phyloP scores from a whole-genome alignment of 192 early-diverging fungal species.

The Obelidium mucronatum region DNA sequence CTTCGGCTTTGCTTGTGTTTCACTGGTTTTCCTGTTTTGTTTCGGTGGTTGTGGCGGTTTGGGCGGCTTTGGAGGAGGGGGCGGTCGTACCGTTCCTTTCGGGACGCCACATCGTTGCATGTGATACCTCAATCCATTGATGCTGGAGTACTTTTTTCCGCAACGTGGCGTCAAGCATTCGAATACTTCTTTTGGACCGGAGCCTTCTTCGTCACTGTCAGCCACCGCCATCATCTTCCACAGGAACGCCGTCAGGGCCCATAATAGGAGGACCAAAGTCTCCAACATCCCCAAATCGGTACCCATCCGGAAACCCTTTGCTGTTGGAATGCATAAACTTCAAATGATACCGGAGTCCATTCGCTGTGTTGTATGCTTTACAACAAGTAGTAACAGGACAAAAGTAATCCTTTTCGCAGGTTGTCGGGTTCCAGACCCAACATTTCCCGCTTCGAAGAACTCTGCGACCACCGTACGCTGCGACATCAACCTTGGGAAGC shows the following conservation, averaged over 20 bases:
- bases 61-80: no score
- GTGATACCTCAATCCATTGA: constrained; percentile 13
- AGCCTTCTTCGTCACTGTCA: not conserved
- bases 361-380: not conserved
- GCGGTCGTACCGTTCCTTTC: not conserved
- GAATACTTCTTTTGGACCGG: not conserved
- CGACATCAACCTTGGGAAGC: not conserved
- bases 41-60: no score
- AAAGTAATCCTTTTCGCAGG: not conserved
- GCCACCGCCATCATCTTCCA: not conserved
- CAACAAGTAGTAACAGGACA: constrained; percentile 1
- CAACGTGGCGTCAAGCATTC: not conserved
- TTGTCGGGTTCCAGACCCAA: constrained; percentile 7
- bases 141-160: not conserved
- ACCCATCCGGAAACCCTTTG: not conserved
- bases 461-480: no score
- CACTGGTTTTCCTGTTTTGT: no score
- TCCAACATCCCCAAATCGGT: not conserved
- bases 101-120: not conserved
- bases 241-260: not conserved
- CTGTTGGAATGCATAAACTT: not conserved
- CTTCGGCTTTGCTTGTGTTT: no score
- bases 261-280: not conserved
- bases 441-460: not conserved
- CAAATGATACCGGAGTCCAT: constrained; percentile 6